Percentiles rank a stretch among this genome's conserved stretches.
phyloP scores from a whole-genome alignment of 495 filamentous ascomycete genomes.

The Trichoderma gamsii region DNA sequence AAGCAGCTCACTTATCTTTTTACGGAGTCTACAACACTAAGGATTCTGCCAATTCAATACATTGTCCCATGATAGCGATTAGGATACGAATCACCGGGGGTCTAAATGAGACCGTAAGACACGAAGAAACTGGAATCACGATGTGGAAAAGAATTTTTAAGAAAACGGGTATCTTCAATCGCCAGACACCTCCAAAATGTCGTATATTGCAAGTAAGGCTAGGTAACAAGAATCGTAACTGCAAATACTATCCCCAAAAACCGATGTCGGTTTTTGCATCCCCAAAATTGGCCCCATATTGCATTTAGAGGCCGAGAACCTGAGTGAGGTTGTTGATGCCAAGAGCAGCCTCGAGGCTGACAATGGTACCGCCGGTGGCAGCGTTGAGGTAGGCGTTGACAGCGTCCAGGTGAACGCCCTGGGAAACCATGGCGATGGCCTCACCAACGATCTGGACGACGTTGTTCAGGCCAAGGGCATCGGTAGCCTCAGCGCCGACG shows the following conservation, averaged over 20 bases:
- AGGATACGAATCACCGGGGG: too few species aligned
- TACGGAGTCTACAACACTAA: too few species aligned
- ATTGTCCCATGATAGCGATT: too few species aligned
- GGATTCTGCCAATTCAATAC: too few species aligned
- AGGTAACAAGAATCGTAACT: conserved; percentile 5
- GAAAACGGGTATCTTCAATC: conserved; percentile 13
- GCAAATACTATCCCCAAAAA: background rate
- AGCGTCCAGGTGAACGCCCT: conserved; percentile 11
- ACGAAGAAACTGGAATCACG: too few species aligned
- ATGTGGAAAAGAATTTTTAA: too few species aligned
- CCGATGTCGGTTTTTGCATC: background rate
- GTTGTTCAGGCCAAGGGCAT: conserved; percentile 9
- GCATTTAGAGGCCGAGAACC: conserved; percentile 9
- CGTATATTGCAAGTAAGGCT: conserved; percentile 13
- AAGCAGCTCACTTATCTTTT: too few species aligned
- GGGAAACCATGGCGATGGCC: conserved; percentile 12
- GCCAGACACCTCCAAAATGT: background rate
- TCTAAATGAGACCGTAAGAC: too few species aligned
- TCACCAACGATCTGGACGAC: conserved; percentile 15
- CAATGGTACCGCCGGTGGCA: conserved; percentile 9
- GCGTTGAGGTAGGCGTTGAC: conserved; percentile 10
- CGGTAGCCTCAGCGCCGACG: background rate
- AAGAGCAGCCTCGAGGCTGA: conserved; percentile 9
- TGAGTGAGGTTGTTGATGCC: background rate
- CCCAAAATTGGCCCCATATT: background rate